Percentiles rank a stretch among this genome's conserved stretches.
Evolutionary conservation across 2,329 filamentous ascomycete species (phyloP).

Genomic region (Clarireedia hainanense): DNA sequence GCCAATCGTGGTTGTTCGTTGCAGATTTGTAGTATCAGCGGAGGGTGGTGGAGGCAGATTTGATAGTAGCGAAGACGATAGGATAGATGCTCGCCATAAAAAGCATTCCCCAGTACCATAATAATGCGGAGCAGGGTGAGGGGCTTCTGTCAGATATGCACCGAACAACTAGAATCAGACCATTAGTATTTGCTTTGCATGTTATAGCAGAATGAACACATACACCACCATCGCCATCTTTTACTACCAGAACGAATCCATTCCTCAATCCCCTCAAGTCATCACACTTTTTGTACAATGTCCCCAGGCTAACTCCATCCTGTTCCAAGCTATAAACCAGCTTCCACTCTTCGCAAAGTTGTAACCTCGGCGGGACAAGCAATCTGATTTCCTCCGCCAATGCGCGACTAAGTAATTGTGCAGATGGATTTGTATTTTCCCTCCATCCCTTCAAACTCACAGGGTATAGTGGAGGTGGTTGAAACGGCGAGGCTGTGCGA

Average conservation of each 20-base stretch:
- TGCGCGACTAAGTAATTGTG: conserved; percentile 59
- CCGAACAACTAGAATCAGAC: conserved; percentile 63
- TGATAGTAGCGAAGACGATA: conserved; percentile 41
- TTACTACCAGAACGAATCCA: conserved; percentile 83
- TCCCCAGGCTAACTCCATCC: conserved; percentile 79
- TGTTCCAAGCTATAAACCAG: conserved; percentile 86
- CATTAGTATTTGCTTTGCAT: not conserved
- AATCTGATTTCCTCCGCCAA: conserved; percentile 90
- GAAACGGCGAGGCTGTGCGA: conserved; percentile 68
- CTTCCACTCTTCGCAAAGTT: conserved; percentile 80
- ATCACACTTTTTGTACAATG: conserved; percentile 74
- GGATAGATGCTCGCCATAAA: conserved; percentile 68
- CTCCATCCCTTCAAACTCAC: conserved; percentile 62
- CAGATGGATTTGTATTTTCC: conserved; percentile 48
- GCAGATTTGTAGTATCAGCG: conserved; percentile 53
- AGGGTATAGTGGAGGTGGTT: conserved; percentile 81
- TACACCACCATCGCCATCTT: conserved; percentile 68
- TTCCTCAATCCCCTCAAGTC: conserved; percentile 60
- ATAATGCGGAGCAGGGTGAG: conserved; percentile 74
- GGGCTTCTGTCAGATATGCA: conserved; percentile 85
- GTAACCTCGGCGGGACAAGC: conserved; percentile 76
- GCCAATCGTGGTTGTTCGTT: conserved; percentile 52
- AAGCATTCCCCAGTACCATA: conserved; percentile 97
- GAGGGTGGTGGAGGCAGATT: conserved; percentile 60
- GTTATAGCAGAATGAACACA: conserved; percentile 30